These are phyloP conservation scores for Myxozyma neotropica DNA, from an alignment of 805 yeast genomes.

Conservation along the genomic window DNA sequence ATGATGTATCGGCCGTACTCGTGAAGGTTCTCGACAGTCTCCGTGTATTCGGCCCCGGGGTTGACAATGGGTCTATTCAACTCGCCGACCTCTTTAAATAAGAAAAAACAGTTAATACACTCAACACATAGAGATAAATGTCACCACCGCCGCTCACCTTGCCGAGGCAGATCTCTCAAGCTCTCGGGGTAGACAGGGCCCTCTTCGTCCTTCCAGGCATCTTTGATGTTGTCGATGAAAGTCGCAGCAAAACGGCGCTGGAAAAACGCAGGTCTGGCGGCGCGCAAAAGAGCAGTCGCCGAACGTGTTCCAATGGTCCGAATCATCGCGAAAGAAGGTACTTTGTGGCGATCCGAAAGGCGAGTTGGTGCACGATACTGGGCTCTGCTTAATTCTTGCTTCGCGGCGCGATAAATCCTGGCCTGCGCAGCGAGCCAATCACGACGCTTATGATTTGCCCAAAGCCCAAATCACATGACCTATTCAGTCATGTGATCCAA, in stretches of 20 bases:
- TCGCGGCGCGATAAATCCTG: conserved; percentile 7
- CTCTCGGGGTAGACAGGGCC: conserved; percentile 28
- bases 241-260: conserved; percentile 23
- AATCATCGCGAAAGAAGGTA: conserved; percentile 7
- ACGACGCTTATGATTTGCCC: conserved; percentile 4
- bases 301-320: conserved; percentile 11
- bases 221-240: conserved; percentile 21
- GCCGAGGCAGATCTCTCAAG: conserved; percentile 22
- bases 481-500: background rate
- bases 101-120: background rate
- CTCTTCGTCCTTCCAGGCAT: conserved; percentile 24
- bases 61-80: conserved; percentile 58
- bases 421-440: conserved; percentile 8
- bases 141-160: conserved; percentile 8
- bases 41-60: conserved; percentile 75
- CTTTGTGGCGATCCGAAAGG: too few species aligned
- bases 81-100: conserved; percentile 39
- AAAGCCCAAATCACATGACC: background rate
- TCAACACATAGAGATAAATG: background rate
- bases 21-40: conserved; percentile 37
- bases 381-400: background rate
- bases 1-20: conserved; percentile 73
- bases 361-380: too few species aligned
- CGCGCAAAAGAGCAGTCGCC: conserved; percentile 1
- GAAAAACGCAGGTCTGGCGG: background rate